Conservation (phyloP, 2,329 filamentous ascomycete genomes). For the Curvularia hawaiiensis region DNA sequence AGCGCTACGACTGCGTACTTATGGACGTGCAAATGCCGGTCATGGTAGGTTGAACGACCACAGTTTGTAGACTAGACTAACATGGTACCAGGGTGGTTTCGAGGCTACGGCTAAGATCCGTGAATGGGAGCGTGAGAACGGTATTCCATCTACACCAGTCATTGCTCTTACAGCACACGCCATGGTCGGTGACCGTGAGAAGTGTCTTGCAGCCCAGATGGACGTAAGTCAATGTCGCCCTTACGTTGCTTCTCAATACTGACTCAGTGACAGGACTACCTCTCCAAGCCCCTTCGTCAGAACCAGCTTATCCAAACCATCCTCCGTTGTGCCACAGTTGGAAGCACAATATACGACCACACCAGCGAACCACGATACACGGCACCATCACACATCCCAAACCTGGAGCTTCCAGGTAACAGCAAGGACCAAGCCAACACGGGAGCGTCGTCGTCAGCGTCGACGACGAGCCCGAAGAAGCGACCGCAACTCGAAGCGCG, state of each 20-base stretch:
- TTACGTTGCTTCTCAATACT: slow-evolving; percentile 6
- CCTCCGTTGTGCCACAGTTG: slow-evolving; percentile 92
- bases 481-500: slow-evolving; percentile 65
- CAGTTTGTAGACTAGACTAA: slow-evolving; percentile 43
- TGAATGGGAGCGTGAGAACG: slow-evolving; percentile 85
- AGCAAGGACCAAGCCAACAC: slow-evolving; percentile 4
- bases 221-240: slow-evolving; percentile 57
- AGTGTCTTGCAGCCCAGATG: slow-evolving; percentile 99
- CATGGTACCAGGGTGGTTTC: slow-evolving; percentile 75
- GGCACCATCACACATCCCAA: slow-evolving; percentile 14
- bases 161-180: slow-evolving; percentile 97
- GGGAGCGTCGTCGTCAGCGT: slow-evolving; percentile 8
- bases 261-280: slow-evolving; percentile 67
- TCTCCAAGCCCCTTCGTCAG: slow-evolving; percentile 95
- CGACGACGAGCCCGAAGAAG: slow-evolving; percentile 19
- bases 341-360: slow-evolving; percentile 80
- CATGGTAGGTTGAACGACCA: slow-evolving; percentile 67
- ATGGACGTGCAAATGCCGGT: slow-evolving; percentile 99
- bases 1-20: slow-evolving; percentile 92
- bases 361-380: slow-evolving; percentile 13
- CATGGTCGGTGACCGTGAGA: slow-evolving; percentile 97
- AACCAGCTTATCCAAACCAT: slow-evolving; percentile 98
- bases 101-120: slow-evolving; percentile 96
- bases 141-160: slow-evolving; percentile 85
- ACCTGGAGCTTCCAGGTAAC: slow-evolving; percentile 8